phyloP scores from a whole-genome alignment of 192 early-diverging fungal species.

The Pilaira anomala region DNA sequence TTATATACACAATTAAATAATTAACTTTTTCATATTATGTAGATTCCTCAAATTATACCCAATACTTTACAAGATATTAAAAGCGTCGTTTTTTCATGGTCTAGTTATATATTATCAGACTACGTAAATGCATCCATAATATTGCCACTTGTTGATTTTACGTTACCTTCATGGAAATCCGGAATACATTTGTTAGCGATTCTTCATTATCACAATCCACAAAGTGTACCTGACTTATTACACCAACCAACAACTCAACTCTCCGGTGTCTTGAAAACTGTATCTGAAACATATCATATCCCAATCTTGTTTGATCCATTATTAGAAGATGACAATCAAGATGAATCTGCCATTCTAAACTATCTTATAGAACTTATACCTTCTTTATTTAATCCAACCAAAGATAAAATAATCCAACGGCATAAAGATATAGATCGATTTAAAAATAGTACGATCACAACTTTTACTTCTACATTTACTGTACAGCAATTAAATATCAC shows the following conservation, averaged over 20 bases:
- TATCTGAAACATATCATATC: constrained; percentile 1
- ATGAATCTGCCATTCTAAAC: background rate
- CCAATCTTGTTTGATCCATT: background rate
- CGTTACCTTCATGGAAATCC: constrained; percentile 5
- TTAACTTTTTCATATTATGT: background rate
- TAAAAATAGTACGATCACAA: background rate
- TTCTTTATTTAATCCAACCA: background rate
- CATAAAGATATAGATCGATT: constrained; percentile 2
- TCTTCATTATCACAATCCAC: constrained; percentile 18
- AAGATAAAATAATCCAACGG: background rate
- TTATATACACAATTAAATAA: background rate
- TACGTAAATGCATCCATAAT: constrained; percentile 15
- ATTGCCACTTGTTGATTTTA: background rate
- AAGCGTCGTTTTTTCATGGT: constrained; percentile 1
- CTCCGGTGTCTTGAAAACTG: background rate
- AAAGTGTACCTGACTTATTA: background rate
- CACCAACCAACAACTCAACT: background rate
- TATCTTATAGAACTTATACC: background rate
- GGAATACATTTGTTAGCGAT: constrained; percentile 5
- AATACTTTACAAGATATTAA: background rate
- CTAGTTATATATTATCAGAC: background rate
- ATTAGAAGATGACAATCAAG: background rate
- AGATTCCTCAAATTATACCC: constrained; percentile 3
- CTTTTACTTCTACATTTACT: constrained; percentile 16
- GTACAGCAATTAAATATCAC: constrained; percentile 13